Base-by-base conservation (phyloP, 345 rosid genomes). In the Rhizophora mangle region DNA sequence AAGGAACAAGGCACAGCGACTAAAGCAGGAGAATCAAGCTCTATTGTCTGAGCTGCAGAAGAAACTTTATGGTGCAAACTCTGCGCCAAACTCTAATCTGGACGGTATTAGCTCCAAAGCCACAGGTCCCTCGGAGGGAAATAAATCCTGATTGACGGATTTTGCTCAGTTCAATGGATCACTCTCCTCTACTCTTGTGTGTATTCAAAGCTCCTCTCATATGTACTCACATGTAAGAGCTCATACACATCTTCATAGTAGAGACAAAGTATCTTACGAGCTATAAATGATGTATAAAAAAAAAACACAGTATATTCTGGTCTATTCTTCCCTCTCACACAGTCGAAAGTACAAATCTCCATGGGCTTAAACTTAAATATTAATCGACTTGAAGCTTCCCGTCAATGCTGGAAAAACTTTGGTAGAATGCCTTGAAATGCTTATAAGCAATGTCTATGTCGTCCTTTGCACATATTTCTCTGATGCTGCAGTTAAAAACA, bases 351-450 rank as follows among this genome's bases (percentile, higher is more conserved):
- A 22, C 16, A 1, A 9, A 11, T 27, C n/a, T 29, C 30, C 29
- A 52, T 20, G 21, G 1, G 29, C 10, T 4, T 24, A 27, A 22
- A 8, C 53, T 51, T 8, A 21, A 31, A 53, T 15, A 13, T 27
- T 65, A 81, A 75, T 91, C 98, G 27, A 94, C 81, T 8, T 65
- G 46, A 61, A 89, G 88, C 80, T 86, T 88, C 79, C 68, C 73
- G 76, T 89, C 97, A 71, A 91, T 68, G 76, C 82, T 81, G 51
- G 97, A 88, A 82, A 91, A 91, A 66, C 77, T 74, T 72, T 68
- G 74, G 75, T 85, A 90, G 81, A 89, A 94, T 65, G 96, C 96
- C 83, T 86, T 94, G 84, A 94, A 95, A 85, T 95, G 96, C 73
- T 72, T 83, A 87, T 92, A 91, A 1, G 99, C 90, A 7, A 82